Evolutionary conservation across 805 yeast genomes (phyloP).

Genomic region (Torulaspora quercuum): DNA sequence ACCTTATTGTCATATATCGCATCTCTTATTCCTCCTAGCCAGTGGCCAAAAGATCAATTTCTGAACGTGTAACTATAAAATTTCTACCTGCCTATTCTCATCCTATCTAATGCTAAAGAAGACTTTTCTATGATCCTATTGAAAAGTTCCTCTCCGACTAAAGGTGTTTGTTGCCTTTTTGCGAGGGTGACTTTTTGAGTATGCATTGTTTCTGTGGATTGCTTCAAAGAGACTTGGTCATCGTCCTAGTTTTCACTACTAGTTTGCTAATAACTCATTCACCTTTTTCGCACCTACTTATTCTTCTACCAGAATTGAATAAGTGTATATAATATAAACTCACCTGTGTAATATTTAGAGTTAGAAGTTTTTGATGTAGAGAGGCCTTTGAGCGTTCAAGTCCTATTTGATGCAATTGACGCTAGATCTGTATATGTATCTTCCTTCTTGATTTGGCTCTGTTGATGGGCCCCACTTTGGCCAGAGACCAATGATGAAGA

Average conservation of each 20-base stretch:
- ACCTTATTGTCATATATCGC: slow-evolving; percentile 16
- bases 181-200: too few species aligned
- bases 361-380: neutral
- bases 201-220: too few species aligned
- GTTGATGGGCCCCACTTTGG: slow-evolving; percentile 15
- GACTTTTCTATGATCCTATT: too few species aligned
- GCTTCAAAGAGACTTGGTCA: too few species aligned
- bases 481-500: slow-evolving; percentile 21
- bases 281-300: slow-evolving; percentile 2
- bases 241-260: slow-evolving; percentile 4
- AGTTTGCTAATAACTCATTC: slow-evolving; percentile 1
- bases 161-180: too few species aligned
- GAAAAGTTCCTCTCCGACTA: too few species aligned
- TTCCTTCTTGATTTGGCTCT: slow-evolving; percentile 42
- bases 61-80: slow-evolving; percentile 11
- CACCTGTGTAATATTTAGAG: slow-evolving; percentile 6
- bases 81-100: too few species aligned
- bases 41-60: slow-evolving; percentile 9
- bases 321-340: slow-evolving; percentile 9
- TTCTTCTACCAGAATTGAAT: slow-evolving; percentile 4
- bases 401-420: slow-evolving; percentile 38
- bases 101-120: too few species aligned
- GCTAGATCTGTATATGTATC: slow-evolving; percentile 55
- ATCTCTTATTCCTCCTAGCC: slow-evolving; percentile 8
- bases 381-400: slow-evolving; percentile 5